Evolutionary conservation across 352 stramenopile genomes (phyloP), one percentile per base, ranked within the genome.

Genomic region (Pilasporangium apinafurcum): DNA sequence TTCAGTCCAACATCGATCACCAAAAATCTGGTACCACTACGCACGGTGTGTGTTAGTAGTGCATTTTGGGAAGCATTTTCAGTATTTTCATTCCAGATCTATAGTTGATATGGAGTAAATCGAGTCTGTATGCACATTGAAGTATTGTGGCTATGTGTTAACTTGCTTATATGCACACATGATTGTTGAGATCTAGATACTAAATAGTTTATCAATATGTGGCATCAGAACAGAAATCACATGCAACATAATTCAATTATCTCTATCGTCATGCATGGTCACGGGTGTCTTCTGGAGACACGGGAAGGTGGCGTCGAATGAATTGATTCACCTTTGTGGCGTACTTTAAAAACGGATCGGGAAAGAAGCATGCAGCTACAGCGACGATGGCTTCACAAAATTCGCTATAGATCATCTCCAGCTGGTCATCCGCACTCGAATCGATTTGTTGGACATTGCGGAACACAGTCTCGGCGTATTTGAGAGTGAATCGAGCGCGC

Each of bases 341-440:
- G 21, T 54, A 63, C 22, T 59, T 64, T 7, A 82, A 41, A 35
- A 87, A 90, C 43, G 77, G 77, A 26, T 87, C 67, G 1, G 77
- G 77, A 27, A 83, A 73, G 56, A 68, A 82, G 21, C 62, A 78
- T 18, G 68, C 46, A 6, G 74, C 51, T 28, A 87, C 51, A 13
- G 56, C 68, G 21, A 83, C 64, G 36, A 90, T 56, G 0, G 69
- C 77, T 18, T 90, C 77, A 28, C 68, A 86, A 33, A 87, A 90
- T 37, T 82, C 77, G 32, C 60, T 67, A 60, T 74, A 90, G 32
- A 85, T 79, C 64, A 90, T 75, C 38, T 85, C 72, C 9, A 87
- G 51, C 22, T 65, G 46, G 27, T 54, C 32, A 18, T 72, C 59
- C 16, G 39, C 50, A 10, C 58, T 57, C 14, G 47, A 48, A 32